Base-by-base conservation (phyloP, 139 green algal genomes). In the Spirogloea muscicola region DNA sequence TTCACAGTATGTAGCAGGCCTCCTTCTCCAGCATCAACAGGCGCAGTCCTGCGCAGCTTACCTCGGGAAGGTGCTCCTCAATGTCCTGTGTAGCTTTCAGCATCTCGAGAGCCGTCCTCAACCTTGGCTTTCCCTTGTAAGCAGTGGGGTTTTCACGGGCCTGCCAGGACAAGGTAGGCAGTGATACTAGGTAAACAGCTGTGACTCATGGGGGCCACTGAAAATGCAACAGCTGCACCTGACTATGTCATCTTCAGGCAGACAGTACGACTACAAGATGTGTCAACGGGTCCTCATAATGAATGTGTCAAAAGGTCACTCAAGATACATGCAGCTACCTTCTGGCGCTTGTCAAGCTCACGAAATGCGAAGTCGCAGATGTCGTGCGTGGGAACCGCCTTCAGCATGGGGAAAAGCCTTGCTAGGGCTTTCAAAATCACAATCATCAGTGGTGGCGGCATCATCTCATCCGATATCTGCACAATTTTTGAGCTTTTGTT, bases 301-400 rank as follows among this genome's bases (percentile, higher is more conserved):
- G n/a, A n/a, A n/a, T n/a, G n/a, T n/a, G n/a, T n/a, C n/a, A n/a
- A n/a, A n/a, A n/a, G n/a, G n/a, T n/a, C n/a, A n/a, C n/a, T n/a
- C n/a, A n/a, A n/a, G n/a, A n/a, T n/a, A n/a, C n/a, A n/a, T n/a
- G n/a, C n/a, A n/a, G n/a, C n/a, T 33, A 76, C 58, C 29, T 21
- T 21, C 25, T 67, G 21, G 18, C 70, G 68, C 60, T 79, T 79
- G 2, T n/a, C 58, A 10, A 60, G 70, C 16, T 65, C 70, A 25
- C 60, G 42, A 29, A 79, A 79, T 4, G 27, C 51, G 33, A 76
- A 39, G 25, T 79, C 70, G 33, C 16, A n/a, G 36, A 79, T 60
- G 27, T 79, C 70, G 29, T 38, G 75, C n/a, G 58, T 59, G 4
- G 69, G 69, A 13, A 77, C 69, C 60, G 42, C 18, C 60, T 77